A percentile compares a stretch with the other conserved stretches of the same genome.
phyloP scores from a whole-genome alignment of 2,329 filamentous ascomycete genomes.

The Emmonsiellopsis sp. region DNA sequence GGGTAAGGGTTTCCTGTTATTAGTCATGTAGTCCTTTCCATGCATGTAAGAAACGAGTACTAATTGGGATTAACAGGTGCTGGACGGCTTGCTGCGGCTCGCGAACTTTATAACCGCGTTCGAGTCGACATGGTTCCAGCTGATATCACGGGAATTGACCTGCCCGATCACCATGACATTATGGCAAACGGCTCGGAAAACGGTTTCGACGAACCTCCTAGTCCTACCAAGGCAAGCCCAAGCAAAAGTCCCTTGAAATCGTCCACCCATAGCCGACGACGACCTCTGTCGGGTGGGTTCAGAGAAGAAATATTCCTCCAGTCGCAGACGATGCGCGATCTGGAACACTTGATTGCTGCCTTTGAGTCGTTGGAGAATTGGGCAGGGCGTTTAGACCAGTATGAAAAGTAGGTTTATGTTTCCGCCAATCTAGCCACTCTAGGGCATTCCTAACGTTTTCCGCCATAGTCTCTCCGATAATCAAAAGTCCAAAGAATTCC shows the following conservation, averaged over 20 bases:
- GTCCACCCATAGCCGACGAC: conserved; percentile 19
- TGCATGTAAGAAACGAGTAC: conserved; percentile 7
- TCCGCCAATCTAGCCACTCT: neutral
- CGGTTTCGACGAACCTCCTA: conserved; percentile 20
- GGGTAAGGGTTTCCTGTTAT: conserved; percentile 49
- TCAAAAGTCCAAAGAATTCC: conserved; percentile 42
- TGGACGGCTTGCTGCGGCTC: conserved; percentile 45
- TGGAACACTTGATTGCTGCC: conserved; percentile 58
- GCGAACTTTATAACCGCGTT: conserved; percentile 44
- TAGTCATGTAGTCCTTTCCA: conserved; percentile 17
- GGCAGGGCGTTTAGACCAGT: conserved; percentile 44
- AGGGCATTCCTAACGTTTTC: neutral
- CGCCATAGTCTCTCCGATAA: conserved; percentile 12
- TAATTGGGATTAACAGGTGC: conserved; percentile 15
- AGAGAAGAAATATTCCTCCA: conserved; percentile 28
- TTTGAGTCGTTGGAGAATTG: conserved; percentile 62
- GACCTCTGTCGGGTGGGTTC: conserved; percentile 17
- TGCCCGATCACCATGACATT: conserved; percentile 7
- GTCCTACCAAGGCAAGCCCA: conserved; percentile 23
- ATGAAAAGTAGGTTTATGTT: conserved; percentile 30
- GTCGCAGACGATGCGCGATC: conserved; percentile 56
- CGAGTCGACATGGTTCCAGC: conserved; percentile 40
- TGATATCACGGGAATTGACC: conserved; percentile 31
- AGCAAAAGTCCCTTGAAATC: conserved; percentile 15
- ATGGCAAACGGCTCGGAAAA: conserved; percentile 17